A percentile compares a stretch with the other conserved stretches of the same genome.
Evolutionary conservation across 306 rosid genomes (phyloP).

Genomic region (Lablab purpureus): DNA sequence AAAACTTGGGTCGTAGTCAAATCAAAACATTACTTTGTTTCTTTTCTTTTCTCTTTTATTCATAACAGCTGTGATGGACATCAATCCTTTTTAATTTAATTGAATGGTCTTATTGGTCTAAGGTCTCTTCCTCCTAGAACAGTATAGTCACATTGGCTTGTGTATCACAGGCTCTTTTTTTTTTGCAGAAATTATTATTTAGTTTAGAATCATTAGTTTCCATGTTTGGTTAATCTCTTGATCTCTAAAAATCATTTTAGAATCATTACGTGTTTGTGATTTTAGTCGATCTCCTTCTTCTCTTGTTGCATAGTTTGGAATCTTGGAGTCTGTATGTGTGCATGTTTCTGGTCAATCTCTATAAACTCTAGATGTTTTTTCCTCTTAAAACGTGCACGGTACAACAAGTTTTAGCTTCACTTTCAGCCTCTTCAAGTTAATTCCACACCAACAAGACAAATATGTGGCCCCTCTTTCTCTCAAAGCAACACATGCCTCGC

Average conservation of each 20-base stretch:
- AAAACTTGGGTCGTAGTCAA: conserved; percentile 47
- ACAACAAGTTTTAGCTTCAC: conserved; percentile 40
- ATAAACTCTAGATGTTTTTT: conserved; percentile 36
- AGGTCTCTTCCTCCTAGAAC: conserved; percentile 55
- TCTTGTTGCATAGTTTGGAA: no score
- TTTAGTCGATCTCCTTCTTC: no score
- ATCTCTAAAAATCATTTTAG: background rate
- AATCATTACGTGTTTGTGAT: background rate
- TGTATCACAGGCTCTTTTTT: background rate
- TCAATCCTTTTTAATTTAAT: conserved; percentile 50
- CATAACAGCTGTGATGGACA: conserved; percentile 58
- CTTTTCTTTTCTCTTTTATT: conserved; percentile 40
- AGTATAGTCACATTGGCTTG: conserved; percentile 36
- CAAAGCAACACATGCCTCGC: conserved; percentile 54
- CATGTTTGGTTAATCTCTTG: background rate
- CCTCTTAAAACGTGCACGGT: conserved; percentile 49
- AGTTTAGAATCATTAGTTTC: background rate
- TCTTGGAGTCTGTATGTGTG: background rate
- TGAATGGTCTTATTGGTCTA: conserved; percentile 33
- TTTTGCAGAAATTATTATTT: background rate
- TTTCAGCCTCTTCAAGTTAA: conserved; percentile 44
- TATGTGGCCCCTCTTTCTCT: conserved; percentile 56
- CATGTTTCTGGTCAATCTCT: background rate
- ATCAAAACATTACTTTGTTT: conserved; percentile 40
- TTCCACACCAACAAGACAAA: conserved; percentile 52